Evolutionary conservation across 1,139 yeast species (phyloP).

Genomic region (Hemisphaericaspora xylanilytica): DNA sequence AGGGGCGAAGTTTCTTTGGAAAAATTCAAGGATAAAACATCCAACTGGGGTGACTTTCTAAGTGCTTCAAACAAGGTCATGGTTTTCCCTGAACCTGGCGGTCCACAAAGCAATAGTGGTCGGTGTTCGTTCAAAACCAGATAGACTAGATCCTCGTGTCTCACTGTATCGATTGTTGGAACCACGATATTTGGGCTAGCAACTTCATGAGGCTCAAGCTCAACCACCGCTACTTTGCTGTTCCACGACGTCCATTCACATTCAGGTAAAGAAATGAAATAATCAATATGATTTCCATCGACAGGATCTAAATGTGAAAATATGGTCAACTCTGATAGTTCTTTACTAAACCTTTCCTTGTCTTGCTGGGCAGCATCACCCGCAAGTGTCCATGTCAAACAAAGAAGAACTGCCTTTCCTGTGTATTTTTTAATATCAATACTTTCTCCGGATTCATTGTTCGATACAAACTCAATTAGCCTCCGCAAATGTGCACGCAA

Average conservation of each 20-base stretch:
- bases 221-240: conserved; percentile 40
- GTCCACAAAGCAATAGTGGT: conserved; percentile 82
- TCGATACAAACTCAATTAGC: conserved; percentile 13
- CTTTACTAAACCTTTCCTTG: conserved; percentile 38
- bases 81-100: conserved; percentile 97
- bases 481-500: conserved; percentile 26
- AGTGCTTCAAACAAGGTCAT: conserved; percentile 80
- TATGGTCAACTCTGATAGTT: conserved; percentile 22
- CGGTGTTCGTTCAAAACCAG: conserved; percentile 55
- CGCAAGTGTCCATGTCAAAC: conserved; percentile 66
- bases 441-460: conserved; percentile 18
- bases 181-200: conserved; percentile 63
- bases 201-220: conserved; percentile 64
- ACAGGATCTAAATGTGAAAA: conserved; percentile 16
- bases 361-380: conserved; percentile 53
- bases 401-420: conserved; percentile 37
- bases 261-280: conserved; percentile 45
- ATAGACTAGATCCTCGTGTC: conserved; percentile 63
- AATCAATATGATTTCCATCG: conserved; percentile 32
- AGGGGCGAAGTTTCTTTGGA: conserved; percentile 77
- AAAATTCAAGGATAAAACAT: conserved; percentile 71
- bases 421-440: conserved; percentile 27
- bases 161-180: conserved; percentile 75
- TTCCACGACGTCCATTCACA: conserved; percentile 52
- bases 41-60: conserved; percentile 54